Percentiles rank a stretch among this genome's conserved stretches.
These are phyloP conservation scores for Macroventuria anomochaeta DNA, from an alignment of 2,329 filamentous ascomycete genomes.

Conservation along the genomic window DNA sequence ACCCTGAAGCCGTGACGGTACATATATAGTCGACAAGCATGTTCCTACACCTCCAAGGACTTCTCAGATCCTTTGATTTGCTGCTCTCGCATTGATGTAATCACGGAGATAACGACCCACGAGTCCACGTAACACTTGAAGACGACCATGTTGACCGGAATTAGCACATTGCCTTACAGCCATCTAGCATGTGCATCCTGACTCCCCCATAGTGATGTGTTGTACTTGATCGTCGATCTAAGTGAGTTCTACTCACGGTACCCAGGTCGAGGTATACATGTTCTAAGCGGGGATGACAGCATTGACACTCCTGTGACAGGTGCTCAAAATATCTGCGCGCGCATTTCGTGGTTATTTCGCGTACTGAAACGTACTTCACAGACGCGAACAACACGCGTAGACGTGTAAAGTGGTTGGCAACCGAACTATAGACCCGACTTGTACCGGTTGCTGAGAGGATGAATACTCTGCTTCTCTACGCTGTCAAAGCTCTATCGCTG, in stretches of 20 bases:
- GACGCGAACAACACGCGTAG: slow-evolving; percentile 8
- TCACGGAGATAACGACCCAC: slow-evolving; percentile 8
- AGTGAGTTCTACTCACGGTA: slow-evolving; percentile 6
- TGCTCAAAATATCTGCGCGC: slow-evolving; percentile 12
- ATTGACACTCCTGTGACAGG: slow-evolving; percentile 10
- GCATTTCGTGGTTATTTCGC: slow-evolving; percentile 10
- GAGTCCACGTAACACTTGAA: slow-evolving; percentile 2
- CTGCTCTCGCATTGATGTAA: neutral
- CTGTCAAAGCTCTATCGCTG: neutral
- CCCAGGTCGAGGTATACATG: slow-evolving; percentile 4
- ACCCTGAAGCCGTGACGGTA: slow-evolving; percentile 9
- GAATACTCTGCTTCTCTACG: neutral
- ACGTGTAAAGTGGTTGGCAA: slow-evolving; percentile 10
- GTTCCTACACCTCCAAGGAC: neutral
- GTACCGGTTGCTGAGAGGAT: slow-evolving; percentile 1
- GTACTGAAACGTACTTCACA: slow-evolving; percentile 12
- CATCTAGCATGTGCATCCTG: slow-evolving; percentile 3
- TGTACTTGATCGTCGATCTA: slow-evolving; percentile 14
- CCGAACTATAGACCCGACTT: neutral
- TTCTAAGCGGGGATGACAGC: slow-evolving; percentile 12
- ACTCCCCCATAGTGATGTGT: slow-evolving; percentile 6
- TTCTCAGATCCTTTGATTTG: neutral
- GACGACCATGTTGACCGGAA: neutral
- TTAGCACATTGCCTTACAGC: neutral
- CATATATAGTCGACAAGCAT: slow-evolving; percentile 7